A percentile compares a stretch with the other conserved stretches of the same genome.
phyloP scores from a whole-genome alignment of 805 yeast species.

The Metschnikowia borealis region DNA sequence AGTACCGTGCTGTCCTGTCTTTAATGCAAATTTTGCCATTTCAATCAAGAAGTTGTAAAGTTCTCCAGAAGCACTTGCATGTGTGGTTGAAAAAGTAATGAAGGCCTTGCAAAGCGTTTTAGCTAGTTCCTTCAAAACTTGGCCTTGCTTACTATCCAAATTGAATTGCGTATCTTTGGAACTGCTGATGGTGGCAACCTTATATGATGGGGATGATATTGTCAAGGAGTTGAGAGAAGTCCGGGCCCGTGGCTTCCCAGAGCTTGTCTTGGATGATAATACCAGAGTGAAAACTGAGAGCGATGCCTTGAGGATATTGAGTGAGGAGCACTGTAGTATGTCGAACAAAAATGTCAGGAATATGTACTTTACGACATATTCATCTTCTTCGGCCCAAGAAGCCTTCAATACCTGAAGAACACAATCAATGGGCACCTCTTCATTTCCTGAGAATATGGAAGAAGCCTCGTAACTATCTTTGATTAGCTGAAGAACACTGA shows the following conservation, averaged over 20 bases:
- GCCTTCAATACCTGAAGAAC: conserved; percentile 29
- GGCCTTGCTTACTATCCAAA: conserved; percentile 5
- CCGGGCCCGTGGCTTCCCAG: neutral
- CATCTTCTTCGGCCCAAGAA: conserved; percentile 28
- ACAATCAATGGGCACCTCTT: conserved; percentile 28
- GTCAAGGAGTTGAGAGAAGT: neutral
- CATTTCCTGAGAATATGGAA: conserved; percentile 24
- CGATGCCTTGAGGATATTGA: conserved; percentile 16
- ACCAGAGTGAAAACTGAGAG: conserved; percentile 12
- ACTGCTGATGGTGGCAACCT: conserved; percentile 3
- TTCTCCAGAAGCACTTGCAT: conserved; percentile 26
- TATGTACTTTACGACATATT: conserved; percentile 28
- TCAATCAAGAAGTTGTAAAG: conserved; percentile 30
- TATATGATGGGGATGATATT: neutral
- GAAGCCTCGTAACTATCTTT: conserved; percentile 36
- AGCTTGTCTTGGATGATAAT: neutral
- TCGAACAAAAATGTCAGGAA: conserved; percentile 25
- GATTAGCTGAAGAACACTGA: conserved; percentile 31
- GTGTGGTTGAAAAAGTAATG: conserved; percentile 20
- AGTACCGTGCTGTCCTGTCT: conserved; percentile 29
- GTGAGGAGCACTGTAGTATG: conserved; percentile 17
- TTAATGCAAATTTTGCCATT: conserved; percentile 34
- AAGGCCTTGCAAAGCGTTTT: conserved; percentile 26
- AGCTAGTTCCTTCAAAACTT: conserved; percentile 17
- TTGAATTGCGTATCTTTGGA: conserved; percentile 9